Evolutionary conservation across 2,329 filamentous ascomycete species (phyloP), one percentile per base, ranked within the genome.

Genomic region (Xylaria sp.): DNA sequence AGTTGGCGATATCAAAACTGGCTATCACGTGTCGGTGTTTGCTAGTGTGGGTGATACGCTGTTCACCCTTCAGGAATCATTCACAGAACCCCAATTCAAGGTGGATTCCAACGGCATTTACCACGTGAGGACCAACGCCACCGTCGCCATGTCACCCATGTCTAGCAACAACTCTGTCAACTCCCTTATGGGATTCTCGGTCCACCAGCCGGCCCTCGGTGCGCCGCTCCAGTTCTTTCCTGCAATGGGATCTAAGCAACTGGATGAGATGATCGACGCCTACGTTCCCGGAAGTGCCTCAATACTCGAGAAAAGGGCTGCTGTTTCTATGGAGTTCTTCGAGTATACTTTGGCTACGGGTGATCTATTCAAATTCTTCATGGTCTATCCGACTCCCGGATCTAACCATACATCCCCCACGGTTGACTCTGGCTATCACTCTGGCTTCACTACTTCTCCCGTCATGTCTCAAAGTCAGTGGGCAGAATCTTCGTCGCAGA

Each of bases 151-250:
- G 73, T 70, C 75, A 40, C 68, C 67, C 58, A 78, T 77, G 74
- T 75, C 75, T 54, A 70, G 71, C 62, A 75, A 75, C 68, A 71
- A 70, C 63, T 76, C 76, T 46, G 58, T 70, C 65, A 68, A 67
- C 62, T 68, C 74, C 65, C 68, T 77, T 37, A 74, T 81, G 75
- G 83, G 83, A 58, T 87, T 87, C 74, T 86, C 85, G 62, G 80
- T 88, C 73, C 85, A 81, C 71, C 86, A 89, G 78, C 80, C 84
- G 43, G 73, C 79, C 49, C 77, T 86, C 56, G 86, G 86, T 53
- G 80, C 82, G 48, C 76, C 82, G 63, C 79, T 89, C 58, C 79
- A 92, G 76, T 87, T 92, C 83, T 76, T 87, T 73, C 83, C 91
- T 78, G 77, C 88, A 70, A 78, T 92, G 75, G 79, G 88, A 72